phyloP scores from a whole-genome alignment of 176 grass and related monocot species.

The Phoenix dactylifera region DNA sequence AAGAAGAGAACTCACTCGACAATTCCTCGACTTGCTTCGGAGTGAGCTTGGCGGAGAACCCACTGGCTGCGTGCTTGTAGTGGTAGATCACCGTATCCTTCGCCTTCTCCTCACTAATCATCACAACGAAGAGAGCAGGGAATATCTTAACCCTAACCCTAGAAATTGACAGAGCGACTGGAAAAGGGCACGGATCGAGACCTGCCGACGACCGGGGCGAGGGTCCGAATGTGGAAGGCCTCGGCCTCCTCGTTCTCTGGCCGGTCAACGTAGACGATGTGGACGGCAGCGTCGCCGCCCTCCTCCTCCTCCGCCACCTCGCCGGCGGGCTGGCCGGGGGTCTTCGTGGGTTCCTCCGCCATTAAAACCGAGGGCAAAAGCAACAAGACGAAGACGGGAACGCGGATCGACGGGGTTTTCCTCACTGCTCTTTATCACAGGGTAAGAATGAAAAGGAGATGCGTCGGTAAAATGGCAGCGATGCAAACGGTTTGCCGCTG shows the following conservation, averaged over 20 bases:
- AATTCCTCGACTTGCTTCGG: conserved; percentile 61
- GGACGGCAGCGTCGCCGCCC: conserved; percentile 34
- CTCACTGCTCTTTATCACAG: no score
- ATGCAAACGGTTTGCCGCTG: no score
- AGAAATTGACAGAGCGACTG: not conserved
- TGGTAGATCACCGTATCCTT: conserved; percentile 70
- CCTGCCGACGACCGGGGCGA: conserved; percentile 64
- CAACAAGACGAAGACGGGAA: no score
- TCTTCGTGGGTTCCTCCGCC: conserved; percentile 13
- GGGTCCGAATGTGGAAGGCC: conserved; percentile 82
- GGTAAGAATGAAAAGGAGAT: no score
- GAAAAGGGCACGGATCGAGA: not conserved
- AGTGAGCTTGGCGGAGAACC: conserved; percentile 82
- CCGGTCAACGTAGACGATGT: conserved; percentile 74
- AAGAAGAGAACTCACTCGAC: conserved; percentile 45
- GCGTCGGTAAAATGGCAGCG: no score
- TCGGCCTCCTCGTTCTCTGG: conserved; percentile 57
- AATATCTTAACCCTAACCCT: not conserved
- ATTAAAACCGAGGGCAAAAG: no score
- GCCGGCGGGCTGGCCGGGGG: conserved; percentile 22
- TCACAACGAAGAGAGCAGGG: not conserved
- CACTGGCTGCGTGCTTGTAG: conserved; percentile 78
- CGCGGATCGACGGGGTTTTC: no score
- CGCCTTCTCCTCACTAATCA: conserved; percentile 45
- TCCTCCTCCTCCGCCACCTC: not conserved